These are phyloP conservation scores for Spathaspora boniae DNA, from an alignment of 805 yeast species.

Conservation along the genomic window DNA sequence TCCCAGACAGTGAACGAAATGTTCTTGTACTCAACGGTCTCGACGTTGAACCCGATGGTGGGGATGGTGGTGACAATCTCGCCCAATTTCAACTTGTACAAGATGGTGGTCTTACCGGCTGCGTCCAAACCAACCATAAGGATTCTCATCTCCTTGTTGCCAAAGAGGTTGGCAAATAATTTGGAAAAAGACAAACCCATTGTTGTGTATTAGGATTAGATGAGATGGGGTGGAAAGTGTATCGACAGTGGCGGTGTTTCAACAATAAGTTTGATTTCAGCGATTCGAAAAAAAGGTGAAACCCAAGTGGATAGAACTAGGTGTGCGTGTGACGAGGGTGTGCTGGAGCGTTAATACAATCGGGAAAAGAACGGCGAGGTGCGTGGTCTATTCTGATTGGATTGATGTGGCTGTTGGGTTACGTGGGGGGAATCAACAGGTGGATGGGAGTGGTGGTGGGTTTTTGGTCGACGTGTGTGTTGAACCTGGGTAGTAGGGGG, in stretches of 20 bases:
- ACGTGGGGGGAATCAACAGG: not conserved
- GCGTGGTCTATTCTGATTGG: not conserved
- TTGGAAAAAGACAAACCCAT: constrained; percentile 97
- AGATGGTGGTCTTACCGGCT: constrained; percentile 97
- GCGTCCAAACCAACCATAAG: constrained; percentile 98
- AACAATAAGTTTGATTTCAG: too few species aligned
- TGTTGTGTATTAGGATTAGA: too few species aligned
- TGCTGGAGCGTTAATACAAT: too few species aligned
- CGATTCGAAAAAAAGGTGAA: not conserved
- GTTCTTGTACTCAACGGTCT: constrained; percentile 95
- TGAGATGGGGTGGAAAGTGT: too few species aligned
- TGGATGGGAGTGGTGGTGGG: not conserved
- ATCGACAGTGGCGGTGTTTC: too few species aligned
- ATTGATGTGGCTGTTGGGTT: not conserved
- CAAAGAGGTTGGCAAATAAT: constrained; percentile 91
- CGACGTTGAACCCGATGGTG: constrained; percentile 96
- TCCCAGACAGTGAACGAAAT: constrained; percentile 98
- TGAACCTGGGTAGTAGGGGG: not conserved
- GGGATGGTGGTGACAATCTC: constrained; percentile 96
- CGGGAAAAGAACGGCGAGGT: too few species aligned
- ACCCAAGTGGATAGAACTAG: not conserved
- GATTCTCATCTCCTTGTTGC: constrained; percentile 97
- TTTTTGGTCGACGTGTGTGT: too few species aligned
- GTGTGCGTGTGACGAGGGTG: not conserved
- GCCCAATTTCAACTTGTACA: constrained; percentile 91